Evolutionary conservation across 139 green algal species (phyloP).

Genomic region (Klebsormidium nitens): DNA sequence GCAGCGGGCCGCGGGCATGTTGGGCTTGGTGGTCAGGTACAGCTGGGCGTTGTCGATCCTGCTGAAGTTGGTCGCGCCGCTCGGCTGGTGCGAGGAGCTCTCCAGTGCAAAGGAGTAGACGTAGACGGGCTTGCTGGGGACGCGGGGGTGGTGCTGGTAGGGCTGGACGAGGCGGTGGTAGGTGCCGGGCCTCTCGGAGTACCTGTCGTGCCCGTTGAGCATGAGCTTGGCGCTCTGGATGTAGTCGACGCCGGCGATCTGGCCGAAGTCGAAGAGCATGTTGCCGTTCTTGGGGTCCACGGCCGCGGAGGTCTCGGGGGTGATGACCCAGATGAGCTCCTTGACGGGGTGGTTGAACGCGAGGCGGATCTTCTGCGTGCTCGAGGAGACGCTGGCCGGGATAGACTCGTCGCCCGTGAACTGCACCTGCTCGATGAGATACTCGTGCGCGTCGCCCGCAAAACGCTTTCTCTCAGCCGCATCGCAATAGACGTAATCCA

Average conservation of each 20-base stretch:
- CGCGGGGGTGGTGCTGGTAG: neutral
- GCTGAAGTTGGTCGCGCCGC: slow-evolving; percentile 33
- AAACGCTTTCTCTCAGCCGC: neutral
- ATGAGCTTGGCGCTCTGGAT: neutral
- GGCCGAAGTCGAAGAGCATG: neutral
- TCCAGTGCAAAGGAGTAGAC: slow-evolving; percentile 26
- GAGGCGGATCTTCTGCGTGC: neutral
- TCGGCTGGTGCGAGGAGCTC: slow-evolving; percentile 18
- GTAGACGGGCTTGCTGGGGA: neutral
- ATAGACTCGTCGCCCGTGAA: neutral
- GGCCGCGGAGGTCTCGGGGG: neutral
- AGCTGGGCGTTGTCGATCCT: slow-evolving; percentile 34
- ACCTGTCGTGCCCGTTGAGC: neutral
- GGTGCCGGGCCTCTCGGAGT: neutral
- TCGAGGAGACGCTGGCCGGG: neutral
- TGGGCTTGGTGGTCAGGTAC: too few relatives aligned
- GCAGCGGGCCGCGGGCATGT: too few relatives aligned
- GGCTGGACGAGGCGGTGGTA: neutral
- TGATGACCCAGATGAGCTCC: neutral
- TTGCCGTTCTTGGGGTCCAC: neutral
- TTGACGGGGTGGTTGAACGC: slow-evolving; percentile 1
- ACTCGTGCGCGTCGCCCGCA: neutral
- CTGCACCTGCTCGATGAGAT: neutral
- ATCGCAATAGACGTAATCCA: neutral
- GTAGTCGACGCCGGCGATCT: neutral